These are phyloP conservation scores for Solanum pimpinellifolium DNA, from an alignment of 257 asterid genomes.

Conservation along the genomic window DNA sequence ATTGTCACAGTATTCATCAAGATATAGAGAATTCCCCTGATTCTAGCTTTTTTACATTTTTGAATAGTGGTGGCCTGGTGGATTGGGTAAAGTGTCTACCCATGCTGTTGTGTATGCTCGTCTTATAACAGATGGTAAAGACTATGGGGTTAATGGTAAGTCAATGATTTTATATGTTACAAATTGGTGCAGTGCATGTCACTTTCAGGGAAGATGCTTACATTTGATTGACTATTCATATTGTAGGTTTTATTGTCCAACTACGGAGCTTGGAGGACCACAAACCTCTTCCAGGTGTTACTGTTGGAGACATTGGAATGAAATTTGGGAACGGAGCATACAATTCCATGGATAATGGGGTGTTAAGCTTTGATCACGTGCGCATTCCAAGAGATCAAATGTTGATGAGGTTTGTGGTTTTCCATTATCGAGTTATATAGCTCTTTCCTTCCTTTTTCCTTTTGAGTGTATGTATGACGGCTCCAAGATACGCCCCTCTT, in stretches of 20 bases:
- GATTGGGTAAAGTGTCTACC: conserved; percentile 93
- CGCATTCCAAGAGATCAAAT: conserved; percentile 94
- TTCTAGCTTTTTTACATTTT: not conserved
- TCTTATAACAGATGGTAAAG: conserved; percentile 66
- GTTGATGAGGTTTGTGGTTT: conserved; percentile 69
- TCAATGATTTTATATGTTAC: not conserved
- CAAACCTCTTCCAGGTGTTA: conserved; percentile 77
- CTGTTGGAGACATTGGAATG: conserved; percentile 94
- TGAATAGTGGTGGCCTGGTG: conserved; percentile 99
- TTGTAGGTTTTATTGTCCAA: conserved; percentile 81
- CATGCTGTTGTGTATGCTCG: conserved; percentile 93
- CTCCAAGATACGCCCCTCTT: not conserved
- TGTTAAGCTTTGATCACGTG: conserved; percentile 74
- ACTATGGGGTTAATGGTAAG: conserved; percentile 85
- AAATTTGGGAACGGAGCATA: conserved; percentile 97
- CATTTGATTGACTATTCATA: not conserved
- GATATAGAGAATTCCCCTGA: not conserved
- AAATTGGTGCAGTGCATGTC: not conserved
- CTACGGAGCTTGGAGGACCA: conserved; percentile 89
- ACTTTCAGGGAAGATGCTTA: not conserved
- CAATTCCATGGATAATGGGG: conserved; percentile 97
- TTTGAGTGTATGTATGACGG: not conserved
- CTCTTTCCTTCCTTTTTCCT: not conserved
- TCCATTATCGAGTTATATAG: not conserved
- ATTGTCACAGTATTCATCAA: not conserved